Percentiles rank a stretch among this genome's conserved stretches.
These are phyloP conservation scores for Pseudogymnoascus sp. DNA, from an alignment of 2,329 filamentous ascomycete genomes.

Conservation along the genomic window DNA sequence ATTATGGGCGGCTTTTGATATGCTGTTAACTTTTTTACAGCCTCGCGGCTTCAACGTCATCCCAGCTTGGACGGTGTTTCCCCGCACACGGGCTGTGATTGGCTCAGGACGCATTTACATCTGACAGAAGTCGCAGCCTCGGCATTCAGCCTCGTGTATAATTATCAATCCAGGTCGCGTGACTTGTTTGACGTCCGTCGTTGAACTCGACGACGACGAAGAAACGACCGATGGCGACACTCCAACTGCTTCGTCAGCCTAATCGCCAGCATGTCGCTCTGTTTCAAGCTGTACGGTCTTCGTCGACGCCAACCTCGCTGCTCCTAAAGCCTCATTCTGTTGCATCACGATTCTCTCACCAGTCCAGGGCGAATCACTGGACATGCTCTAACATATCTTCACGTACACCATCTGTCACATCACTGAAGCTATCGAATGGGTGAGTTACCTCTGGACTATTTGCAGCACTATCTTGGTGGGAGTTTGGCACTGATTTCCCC, in stretches of 20 bases:
- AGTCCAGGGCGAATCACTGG: not conserved
- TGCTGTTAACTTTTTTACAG: constrained; percentile 3
- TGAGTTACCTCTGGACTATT: not conserved
- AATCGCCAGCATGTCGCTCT: not conserved
- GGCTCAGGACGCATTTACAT: not conserved
- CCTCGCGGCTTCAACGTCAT: constrained; percentile 2
- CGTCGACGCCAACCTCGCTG: not conserved
- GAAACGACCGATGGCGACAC: constrained; percentile 2
- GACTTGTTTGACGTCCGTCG: constrained; percentile 1
- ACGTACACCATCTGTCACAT: not conserved
- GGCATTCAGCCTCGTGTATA: constrained; percentile 5
- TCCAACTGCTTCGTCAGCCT: constrained; percentile 6
- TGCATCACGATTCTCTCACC: not conserved
- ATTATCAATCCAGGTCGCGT: constrained; percentile 1
- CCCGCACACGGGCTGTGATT: not conserved
- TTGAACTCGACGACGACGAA: constrained; percentile 2
- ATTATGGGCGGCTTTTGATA: not conserved
- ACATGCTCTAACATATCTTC: constrained; percentile 3
- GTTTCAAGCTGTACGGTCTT: not conserved
- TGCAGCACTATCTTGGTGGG: not conserved
- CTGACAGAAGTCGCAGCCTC: not conserved
- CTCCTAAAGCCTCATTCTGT: not conserved
- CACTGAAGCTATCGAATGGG: not conserved
- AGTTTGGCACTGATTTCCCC: not conserved
- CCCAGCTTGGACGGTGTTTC: not conserved